A percentile compares a stretch with the other conserved stretches of the same genome.
These are phyloP conservation scores for Cardamine occulta DNA, from an alignment of 345 rosid genomes.

Conservation along the genomic window DNA sequence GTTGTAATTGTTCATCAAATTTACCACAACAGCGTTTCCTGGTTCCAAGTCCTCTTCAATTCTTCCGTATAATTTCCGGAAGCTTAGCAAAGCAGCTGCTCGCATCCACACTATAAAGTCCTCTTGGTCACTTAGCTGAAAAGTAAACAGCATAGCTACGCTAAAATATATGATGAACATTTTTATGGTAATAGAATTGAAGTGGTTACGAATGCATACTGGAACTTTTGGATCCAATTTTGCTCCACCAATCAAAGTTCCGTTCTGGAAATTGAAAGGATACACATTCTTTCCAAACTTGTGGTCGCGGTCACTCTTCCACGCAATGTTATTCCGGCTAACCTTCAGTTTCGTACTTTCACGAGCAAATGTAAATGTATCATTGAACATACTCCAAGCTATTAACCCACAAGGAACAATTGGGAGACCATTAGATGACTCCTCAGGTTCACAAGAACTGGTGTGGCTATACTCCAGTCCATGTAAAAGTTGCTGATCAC, in stretches of 20 bases:
- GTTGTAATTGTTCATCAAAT: conserved; percentile 76
- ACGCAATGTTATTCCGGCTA: conserved; percentile 67
- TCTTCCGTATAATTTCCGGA: conserved; percentile 77
- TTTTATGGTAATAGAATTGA: background rate
- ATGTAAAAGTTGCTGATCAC: conserved; percentile 69
- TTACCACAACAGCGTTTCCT: conserved; percentile 56
- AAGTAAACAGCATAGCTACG: conserved; percentile 23
- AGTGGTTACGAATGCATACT: conserved; percentile 49
- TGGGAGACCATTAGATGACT: conserved; percentile 59
- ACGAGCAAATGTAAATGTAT: conserved; percentile 64
- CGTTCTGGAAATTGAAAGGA: conserved; percentile 82
- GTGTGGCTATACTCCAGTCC: conserved; percentile 55
- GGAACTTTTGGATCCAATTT: conserved; percentile 63
- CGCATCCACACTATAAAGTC: conserved; percentile 92
- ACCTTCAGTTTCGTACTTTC: conserved; percentile 49
- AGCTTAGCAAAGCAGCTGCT: conserved; percentile 81
- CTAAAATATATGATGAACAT: conserved; percentile 18
- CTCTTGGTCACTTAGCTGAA: conserved; percentile 78
- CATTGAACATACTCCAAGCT: conserved; percentile 93
- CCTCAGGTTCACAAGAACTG: conserved; percentile 72
- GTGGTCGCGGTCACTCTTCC: conserved; percentile 82
- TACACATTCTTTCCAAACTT: conserved; percentile 80
- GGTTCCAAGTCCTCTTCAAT: conserved; percentile 75
- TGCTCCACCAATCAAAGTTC: conserved; percentile 76
- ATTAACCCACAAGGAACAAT: conserved; percentile 82